phyloP scores from a whole-genome alignment of 495 filamentous ascomycete species.

The Evansstolkia leycettana region DNA sequence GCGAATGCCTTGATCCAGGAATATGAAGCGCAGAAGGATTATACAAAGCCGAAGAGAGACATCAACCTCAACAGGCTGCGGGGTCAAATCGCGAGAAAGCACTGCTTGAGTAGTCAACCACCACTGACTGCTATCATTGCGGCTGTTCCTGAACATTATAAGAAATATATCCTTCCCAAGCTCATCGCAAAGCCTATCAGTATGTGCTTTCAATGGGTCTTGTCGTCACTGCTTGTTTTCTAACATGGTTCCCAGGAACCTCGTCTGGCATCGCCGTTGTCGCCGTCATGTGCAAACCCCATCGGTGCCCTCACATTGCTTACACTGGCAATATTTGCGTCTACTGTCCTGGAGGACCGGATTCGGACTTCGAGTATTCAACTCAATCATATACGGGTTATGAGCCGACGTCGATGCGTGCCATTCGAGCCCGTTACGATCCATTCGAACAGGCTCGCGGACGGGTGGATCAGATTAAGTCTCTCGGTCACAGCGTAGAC shows the following conservation, averaged over 20 bases:
- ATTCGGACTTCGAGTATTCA: conserved; percentile 97
- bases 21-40: conserved; percentile 65
- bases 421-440: conserved; percentile 93
- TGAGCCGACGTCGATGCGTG: conserved; percentile 95
- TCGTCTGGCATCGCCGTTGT: conserved; percentile 98
- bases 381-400: conserved; percentile 98
- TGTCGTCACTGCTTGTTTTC: neutral
- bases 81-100: conserved; percentile 82
- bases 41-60: conserved; percentile 60
- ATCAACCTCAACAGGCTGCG: conserved; percentile 88
- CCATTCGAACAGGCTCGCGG: conserved; percentile 96
- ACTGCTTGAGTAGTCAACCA: conserved; percentile 70
- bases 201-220: conserved; percentile 22
- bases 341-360: conserved; percentile 93
- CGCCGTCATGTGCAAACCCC: conserved; percentile 98
- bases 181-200: conserved; percentile 93
- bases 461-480: conserved; percentile 90
- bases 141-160: conserved; percentile 95
- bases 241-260: conserved; percentile 40
- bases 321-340: conserved; percentile 99
- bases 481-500: conserved; percentile 89
- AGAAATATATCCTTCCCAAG: conserved; percentile 95
- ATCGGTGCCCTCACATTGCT: conserved; percentile 93
- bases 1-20: conserved; percentile 88
- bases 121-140: conserved; percentile 95